Percentiles rank a stretch among this genome's conserved stretches.
Evolutionary conservation across 2,329 filamentous ascomycete species (phyloP).

Genomic region (Diaporthe amygdali): DNA sequence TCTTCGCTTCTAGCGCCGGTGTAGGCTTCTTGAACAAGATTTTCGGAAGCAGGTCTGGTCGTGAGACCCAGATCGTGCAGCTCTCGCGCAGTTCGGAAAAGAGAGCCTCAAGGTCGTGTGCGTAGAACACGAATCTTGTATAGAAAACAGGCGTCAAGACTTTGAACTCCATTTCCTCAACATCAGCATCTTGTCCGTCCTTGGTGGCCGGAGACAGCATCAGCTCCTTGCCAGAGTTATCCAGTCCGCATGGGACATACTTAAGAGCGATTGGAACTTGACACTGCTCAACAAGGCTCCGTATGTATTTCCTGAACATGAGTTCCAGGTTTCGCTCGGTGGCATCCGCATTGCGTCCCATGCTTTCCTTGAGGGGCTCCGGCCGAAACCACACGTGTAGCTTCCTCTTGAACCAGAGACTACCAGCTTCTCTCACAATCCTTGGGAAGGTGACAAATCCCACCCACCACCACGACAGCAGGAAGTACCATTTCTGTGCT

Average conservation of each 20-base stretch:
- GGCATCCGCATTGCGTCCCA: constrained; percentile 56
- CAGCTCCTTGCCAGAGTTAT: constrained; percentile 40
- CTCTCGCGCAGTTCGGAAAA: constrained; percentile 65
- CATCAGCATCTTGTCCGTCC: constrained; percentile 18
- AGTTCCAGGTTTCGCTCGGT: constrained; percentile 54
- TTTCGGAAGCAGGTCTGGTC: constrained; percentile 55
- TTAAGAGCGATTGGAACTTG: constrained; percentile 51
- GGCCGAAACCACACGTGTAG: constrained; percentile 71
- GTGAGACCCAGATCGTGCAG: constrained; percentile 62
- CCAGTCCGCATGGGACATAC: constrained; percentile 59
- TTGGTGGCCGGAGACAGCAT: constrained; percentile 40
- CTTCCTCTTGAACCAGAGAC: constrained; percentile 59
- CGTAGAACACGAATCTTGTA: constrained; percentile 67
- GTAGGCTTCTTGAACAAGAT: constrained; percentile 47
- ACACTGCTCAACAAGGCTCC: constrained; percentile 53
- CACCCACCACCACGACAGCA: constrained; percentile 69
- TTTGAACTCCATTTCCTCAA: constrained; percentile 56
- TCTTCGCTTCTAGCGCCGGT: constrained; percentile 40
- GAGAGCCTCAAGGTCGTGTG: constrained; percentile 65
- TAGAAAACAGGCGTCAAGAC: constrained; percentile 72
- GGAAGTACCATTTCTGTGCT: constrained; percentile 49
- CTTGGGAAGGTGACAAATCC: constrained; percentile 70
- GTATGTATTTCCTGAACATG: constrained; percentile 54
- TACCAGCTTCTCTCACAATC: constrained; percentile 65
- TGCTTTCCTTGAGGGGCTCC: constrained; percentile 62